Evolutionary conservation across 495 filamentous ascomycete species (phyloP).

Genomic region (Penicillium subrubescens): DNA sequence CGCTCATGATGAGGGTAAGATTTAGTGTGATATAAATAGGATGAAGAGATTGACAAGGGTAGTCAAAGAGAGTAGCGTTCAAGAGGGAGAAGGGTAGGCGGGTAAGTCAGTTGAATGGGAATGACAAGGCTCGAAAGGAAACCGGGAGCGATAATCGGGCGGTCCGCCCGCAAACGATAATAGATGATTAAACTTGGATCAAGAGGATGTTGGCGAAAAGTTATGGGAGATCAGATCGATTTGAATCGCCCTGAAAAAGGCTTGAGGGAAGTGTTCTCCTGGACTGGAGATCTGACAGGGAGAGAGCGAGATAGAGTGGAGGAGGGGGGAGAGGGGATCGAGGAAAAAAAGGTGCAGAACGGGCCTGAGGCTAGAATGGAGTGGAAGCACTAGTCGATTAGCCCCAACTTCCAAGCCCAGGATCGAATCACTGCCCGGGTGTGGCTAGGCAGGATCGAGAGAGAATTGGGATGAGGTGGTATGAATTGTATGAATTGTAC

Average conservation of each 20-base stretch:
- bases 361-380: conserved; percentile 21
- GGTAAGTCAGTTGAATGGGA: background rate
- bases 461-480: background rate
- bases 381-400: conserved; percentile 2
- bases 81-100: background rate
- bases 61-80: background rate
- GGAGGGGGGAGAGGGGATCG: background rate
- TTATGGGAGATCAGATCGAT: conserved; percentile 1
- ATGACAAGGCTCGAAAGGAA: conserved; percentile 4
- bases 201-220: background rate
- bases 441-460: conserved; percentile 2
- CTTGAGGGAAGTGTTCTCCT: background rate
- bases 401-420: background rate
- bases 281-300: conserved; percentile 1
- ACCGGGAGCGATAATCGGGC: conserved; percentile 20
- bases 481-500: background rate
- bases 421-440: conserved; percentile 1
- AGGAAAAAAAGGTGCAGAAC: conserved; percentile 11
- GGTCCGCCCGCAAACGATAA: conserved; percentile 16
- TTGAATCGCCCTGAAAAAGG: conserved; percentile 2
- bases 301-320: conserved; percentile 2
- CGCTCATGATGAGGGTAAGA: conserved; percentile 29
- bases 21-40: background rate
- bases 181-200: conserved; percentile 1
- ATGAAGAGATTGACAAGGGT: background rate